Evolutionary conservation across 2,329 filamentous ascomycete species (phyloP), one percentile per base, ranked within the genome.

Genomic region (Ophiostoma novo-ulmi): DNA sequence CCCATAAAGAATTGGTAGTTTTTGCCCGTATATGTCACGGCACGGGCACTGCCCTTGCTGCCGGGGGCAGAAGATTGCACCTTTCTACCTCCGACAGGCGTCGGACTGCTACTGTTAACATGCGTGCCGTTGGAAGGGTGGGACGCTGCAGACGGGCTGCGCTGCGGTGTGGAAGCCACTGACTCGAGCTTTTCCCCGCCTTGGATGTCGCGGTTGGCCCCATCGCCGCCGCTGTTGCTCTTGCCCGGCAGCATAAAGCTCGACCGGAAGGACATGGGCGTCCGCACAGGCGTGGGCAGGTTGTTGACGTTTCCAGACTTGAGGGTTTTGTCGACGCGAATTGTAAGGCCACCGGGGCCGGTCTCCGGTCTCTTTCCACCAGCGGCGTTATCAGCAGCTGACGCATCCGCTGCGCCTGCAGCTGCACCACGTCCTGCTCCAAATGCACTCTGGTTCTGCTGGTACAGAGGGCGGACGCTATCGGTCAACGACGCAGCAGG

Each of bases 1-100:
- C 95, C 95, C 64, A 92, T 87, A 76, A 97, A 98, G 79, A 97
- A 97, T 78, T 98, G 88, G 80, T 94, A 91, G 76, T 97, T 97
- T 74, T 86, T 89, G 69, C 91, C 89, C 2, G 31, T 52, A 11
- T 64, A 64, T 35, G 55, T 67, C 39, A 31, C 31, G n/a, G 74
- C 85, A 89, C 65, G 91, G 88, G 39, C 65, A 20, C 52, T 22
- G 31, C 31, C 39, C 63, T 52, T 41, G 68, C 44, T n/a, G 52
- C 61, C 68, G 6, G 67, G 55, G 5, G 61, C 44, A 14, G 35
- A 64, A 7, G 35, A 64, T 22, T 48, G 48, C 26, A 36, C 38
- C 64, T 69, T 69, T 17, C 72, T 17, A 35, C 70, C 70, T n/a
- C 66, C 68, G 5, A 52, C 71, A 0, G 44, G 35, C 10, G 68